Evolutionary conservation across 2,329 filamentous ascomycete species (phyloP).

Genomic region (Cryphonectria radicalis): DNA sequence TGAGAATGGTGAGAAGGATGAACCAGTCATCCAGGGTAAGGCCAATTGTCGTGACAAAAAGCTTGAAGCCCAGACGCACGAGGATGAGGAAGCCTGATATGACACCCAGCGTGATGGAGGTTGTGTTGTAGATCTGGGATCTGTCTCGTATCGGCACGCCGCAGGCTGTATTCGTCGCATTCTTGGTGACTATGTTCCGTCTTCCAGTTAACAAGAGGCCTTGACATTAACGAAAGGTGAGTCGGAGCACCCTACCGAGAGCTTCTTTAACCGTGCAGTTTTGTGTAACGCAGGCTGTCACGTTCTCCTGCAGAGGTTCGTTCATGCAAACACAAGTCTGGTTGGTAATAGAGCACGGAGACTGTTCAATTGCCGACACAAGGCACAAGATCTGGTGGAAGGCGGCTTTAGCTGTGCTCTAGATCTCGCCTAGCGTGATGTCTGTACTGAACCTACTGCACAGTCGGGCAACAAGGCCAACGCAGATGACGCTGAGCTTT

Average conservation of each 20-base stretch:
- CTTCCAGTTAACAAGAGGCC: neutral
- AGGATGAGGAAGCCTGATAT: slow-evolving; percentile 16
- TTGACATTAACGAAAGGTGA: neutral
- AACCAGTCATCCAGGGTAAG: slow-evolving; percentile 32
- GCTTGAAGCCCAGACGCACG: slow-evolving; percentile 29
- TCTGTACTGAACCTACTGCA: neutral
- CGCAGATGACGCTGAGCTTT: neutral
- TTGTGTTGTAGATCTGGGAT: neutral
- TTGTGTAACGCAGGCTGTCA: slow-evolving; percentile 10
- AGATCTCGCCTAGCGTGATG: neutral
- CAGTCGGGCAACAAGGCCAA: neutral
- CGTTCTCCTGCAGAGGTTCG: neutral
- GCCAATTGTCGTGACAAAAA: slow-evolving; percentile 16
- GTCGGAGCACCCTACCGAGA: slow-evolving; percentile 4
- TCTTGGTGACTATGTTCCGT: slow-evolving; percentile 9
- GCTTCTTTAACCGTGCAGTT: slow-evolving; percentile 24
- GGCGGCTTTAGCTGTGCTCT: neutral
- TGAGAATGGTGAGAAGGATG: slow-evolving; percentile 25
- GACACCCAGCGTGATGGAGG: slow-evolving; percentile 13
- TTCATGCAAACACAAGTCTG: neutral
- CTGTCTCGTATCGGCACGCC: neutral
- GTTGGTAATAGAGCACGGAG: neutral
- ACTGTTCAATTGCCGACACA: neutral
- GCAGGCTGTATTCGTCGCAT: slow-evolving; percentile 18
- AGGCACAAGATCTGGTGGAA: neutral